A percentile compares a stretch with the other conserved stretches of the same genome.
phyloP scores from a whole-genome alignment of 2,329 filamentous ascomycete species.

The Orbilia quercus region DNA sequence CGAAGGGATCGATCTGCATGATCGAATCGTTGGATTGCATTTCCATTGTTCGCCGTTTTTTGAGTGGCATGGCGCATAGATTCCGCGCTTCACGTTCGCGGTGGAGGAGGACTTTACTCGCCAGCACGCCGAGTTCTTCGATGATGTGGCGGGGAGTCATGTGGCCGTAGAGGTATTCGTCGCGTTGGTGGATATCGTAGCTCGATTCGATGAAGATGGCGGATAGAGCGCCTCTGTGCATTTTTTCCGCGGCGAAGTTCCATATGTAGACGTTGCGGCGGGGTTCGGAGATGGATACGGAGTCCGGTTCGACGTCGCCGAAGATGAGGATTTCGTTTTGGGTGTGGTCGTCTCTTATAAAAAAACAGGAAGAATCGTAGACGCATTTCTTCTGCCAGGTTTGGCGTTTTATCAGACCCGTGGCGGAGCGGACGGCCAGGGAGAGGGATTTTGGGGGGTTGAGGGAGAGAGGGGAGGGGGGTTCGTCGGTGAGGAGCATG shows the following conservation, averaged over 20 bases:
- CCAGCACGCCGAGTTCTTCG: constrained; percentile 79
- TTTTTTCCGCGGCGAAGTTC: constrained; percentile 87
- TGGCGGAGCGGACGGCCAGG: constrained; percentile 40
- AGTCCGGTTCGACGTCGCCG: constrained; percentile 85
- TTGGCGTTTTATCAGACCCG: constrained; percentile 31
- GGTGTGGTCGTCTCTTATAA: constrained; percentile 80
- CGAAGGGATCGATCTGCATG: constrained; percentile 46
- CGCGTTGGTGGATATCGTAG: constrained; percentile 81
- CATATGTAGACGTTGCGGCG: constrained; percentile 86
- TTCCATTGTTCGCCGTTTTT: constrained; percentile 38
- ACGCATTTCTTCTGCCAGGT: constrained; percentile 71
- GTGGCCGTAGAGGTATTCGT: constrained; percentile 86
- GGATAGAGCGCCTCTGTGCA: constrained; percentile 75
- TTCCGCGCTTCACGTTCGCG: constrained; percentile 62
- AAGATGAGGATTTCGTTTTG: constrained; percentile 88
- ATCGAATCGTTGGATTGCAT: constrained; percentile 24
- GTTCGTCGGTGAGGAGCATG: constrained; percentile 17
- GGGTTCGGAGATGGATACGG: constrained; percentile 80
- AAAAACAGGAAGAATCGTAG: constrained; percentile 91
- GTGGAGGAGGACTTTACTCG: constrained; percentile 73
- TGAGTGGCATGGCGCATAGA: constrained; percentile 35
- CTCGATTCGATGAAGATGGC: constrained; percentile 97
- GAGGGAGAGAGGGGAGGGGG: too few species aligned
- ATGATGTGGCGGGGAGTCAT: constrained; percentile 84
- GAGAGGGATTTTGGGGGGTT: too few species aligned